These are phyloP conservation scores for Yarrowia sp. DNA, from an alignment of 805 yeast genomes.

Conservation along the genomic window DNA sequence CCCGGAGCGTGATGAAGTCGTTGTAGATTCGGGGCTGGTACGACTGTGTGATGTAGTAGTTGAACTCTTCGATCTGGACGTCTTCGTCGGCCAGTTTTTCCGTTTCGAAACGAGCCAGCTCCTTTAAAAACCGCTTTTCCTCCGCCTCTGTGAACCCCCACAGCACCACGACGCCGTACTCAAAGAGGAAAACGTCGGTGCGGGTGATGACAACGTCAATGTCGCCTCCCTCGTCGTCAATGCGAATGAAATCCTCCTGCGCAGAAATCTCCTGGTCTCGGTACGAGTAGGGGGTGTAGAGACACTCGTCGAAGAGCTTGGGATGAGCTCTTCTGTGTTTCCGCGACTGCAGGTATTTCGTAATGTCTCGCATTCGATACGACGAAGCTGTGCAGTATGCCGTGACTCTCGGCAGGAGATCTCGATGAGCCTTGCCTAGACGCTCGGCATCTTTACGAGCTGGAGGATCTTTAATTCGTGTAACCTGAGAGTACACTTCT, in stretches of 20 bases:
- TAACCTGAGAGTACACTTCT: constrained; percentile 78
- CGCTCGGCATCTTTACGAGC: constrained; percentile 94
- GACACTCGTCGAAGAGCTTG: constrained; percentile 87
- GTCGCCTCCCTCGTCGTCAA: constrained; percentile 95
- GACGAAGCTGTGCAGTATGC: constrained; percentile 96
- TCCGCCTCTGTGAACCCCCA: constrained; percentile 93
- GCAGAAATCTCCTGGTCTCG: constrained; percentile 34
- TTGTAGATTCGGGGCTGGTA: constrained; percentile 96
- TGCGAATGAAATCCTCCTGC: constrained; percentile 45
- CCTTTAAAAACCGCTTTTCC: constrained; percentile 75
- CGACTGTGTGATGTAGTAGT: constrained; percentile 87
- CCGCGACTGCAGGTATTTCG: constrained; percentile 79
- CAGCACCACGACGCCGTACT: constrained; percentile 93
- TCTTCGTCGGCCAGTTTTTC: constrained; percentile 91
- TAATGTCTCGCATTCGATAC: constrained; percentile 80
- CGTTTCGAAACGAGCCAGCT: constrained; percentile 81
- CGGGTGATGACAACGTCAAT: constrained; percentile 68
- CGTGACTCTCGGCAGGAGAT: constrained; percentile 85
- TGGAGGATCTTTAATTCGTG: constrained; percentile 76
- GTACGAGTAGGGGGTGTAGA: constrained; percentile 80
- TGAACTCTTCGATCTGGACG: constrained; percentile 90
- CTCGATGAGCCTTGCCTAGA: constrained; percentile 79
- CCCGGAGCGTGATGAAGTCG: constrained; percentile 89
- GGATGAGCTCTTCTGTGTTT: constrained; percentile 63
- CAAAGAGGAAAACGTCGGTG: constrained; percentile 83